Conservation (phyloP, 306 rosid genomes). For the Pyrus betulifolia region DNA sequence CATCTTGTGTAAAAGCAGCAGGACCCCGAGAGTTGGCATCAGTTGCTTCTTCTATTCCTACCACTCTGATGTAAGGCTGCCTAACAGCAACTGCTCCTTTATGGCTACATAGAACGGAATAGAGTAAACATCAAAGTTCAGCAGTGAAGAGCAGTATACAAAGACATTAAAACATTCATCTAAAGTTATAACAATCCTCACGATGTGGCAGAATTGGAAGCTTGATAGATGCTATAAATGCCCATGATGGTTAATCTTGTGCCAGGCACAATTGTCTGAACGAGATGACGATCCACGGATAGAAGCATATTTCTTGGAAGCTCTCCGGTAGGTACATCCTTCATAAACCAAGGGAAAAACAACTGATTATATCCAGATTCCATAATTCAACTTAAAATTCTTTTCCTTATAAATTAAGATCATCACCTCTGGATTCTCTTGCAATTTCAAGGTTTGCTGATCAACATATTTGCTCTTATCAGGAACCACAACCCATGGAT, state of each 20-base stretch:
- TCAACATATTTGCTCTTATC: conserved; percentile 91
- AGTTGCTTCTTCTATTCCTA: conserved; percentile 79
- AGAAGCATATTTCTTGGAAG: conserved; percentile 96
- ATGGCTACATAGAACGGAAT: conserved; percentile 43
- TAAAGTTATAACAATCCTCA: conserved; percentile 26
- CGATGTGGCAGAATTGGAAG: conserved; percentile 73
- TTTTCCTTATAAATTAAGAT: background rate
- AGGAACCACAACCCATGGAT: conserved; percentile 96
- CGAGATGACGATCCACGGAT: conserved; percentile 93
- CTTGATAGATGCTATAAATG: conserved; percentile 86
- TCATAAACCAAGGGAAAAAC: conserved; percentile 25
- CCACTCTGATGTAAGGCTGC: conserved; percentile 94
- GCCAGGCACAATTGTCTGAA: conserved; percentile 93
- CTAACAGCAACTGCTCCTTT: conserved; percentile 96
- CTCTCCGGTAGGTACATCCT: conserved; percentile 99
- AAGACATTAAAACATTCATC: background rate
- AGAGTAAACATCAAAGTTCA: background rate
- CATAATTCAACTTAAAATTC: background rate
- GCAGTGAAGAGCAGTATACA: background rate
- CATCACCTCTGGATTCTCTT: conserved; percentile 91
- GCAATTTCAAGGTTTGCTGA: conserved; percentile 91
- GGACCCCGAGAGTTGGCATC: conserved; percentile 75
- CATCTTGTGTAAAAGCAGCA: conserved; percentile 56
- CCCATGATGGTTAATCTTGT: conserved; percentile 91
- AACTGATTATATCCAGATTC: conserved; percentile 1